Evolutionary conservation across 2,329 filamentous ascomycete genomes (phyloP), one percentile per base, ranked within the genome.

Genomic region (Colletotrichum nymphaeae): DNA sequence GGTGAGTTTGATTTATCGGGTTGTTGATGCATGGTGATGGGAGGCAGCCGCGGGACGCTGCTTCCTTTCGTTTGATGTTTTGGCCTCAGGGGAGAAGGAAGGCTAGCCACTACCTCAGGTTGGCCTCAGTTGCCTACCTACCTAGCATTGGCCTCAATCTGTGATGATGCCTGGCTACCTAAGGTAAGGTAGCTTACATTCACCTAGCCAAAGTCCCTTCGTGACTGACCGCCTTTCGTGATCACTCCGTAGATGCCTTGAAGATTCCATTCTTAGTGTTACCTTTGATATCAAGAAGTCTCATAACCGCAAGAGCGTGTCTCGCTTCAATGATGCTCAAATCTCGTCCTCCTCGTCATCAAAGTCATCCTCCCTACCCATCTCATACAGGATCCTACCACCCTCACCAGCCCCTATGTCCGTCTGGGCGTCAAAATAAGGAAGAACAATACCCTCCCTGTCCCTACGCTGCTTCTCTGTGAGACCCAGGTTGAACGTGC

Each of bases 301-400:
- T 24, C 42, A 24, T 63, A 5, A 14, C 35, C 8, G 22, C 63
- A 32, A 26, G 35, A 26, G n/a, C 28, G 35, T 49, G 42, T 16
- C 2, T n/a, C 49, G 49, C 9, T 58, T 32, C 24, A 8, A 11
- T 22, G 16, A 6, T 35, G 19, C 26, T 74, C 84, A 95, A 76
- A 96, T 95, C 84, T 98, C 95, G 84, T 98, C 95, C 79, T 98
- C 95, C 79, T 97, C 95, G 72, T 97, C 95, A 77, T 98, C 95
- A 84, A 98, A 98, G 81, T 98, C 95, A 83, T 99, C 97, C 84
- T 98, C 97, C 75, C 92, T 90, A 1, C 95, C 96, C 94, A 98
- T 97, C 78, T 98, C 96, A 81, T 99, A 99, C 79, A 99, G 80
- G 76, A 99, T 99, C 74, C 96, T 89, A 0, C 97, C 97, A 5